Evolutionary conservation across 306 rosid species (phyloP).

Genomic region (Ammopiptanthus mongolicus): DNA sequence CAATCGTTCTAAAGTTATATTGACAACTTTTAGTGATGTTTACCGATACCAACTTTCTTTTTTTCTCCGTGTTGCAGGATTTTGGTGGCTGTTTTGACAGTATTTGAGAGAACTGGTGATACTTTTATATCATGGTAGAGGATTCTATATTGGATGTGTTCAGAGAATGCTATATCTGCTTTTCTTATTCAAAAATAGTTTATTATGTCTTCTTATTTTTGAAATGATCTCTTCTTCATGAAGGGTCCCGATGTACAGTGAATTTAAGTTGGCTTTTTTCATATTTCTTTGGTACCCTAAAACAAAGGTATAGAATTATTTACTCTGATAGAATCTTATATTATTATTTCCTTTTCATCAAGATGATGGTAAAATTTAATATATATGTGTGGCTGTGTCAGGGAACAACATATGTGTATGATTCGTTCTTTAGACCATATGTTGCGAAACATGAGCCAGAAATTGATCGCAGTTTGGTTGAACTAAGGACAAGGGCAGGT

Average conservation of each 20-base stretch:
- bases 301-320: slow-evolving; percentile 58
- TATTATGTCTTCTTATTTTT: not conserved
- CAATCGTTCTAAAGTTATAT: not conserved
- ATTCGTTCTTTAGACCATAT: slow-evolving; percentile 91
- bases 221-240: slow-evolving; percentile 19
- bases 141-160: slow-evolving; percentile 24
- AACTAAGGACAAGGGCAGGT: slow-evolving; percentile 78
- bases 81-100: slow-evolving; percentile 89
- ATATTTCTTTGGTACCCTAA: slow-evolving; percentile 94
- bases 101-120: slow-evolving; percentile 82
- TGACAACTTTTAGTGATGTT: not conserved
- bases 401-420: slow-evolving; percentile 90
- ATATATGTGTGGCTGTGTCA: slow-evolving; percentile 37
- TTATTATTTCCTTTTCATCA: slow-evolving; percentile 2
- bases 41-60: not conserved
- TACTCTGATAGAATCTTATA: slow-evolving; percentile 3
- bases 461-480: slow-evolving; percentile 83
- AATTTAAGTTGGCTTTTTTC: slow-evolving; percentile 89
- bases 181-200: not conserved
- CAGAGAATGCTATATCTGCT: slow-evolving; percentile 10
- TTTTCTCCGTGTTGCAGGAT: slow-evolving; percentile 55
- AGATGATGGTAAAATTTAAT: not conserved
- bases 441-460: slow-evolving; percentile 88
- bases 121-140: slow-evolving; percentile 83
- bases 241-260: slow-evolving; percentile 99